Evolutionary conservation across 208 protist genomes (phyloP).

Genomic region (Acanthamoeba culbertsoni): DNA sequence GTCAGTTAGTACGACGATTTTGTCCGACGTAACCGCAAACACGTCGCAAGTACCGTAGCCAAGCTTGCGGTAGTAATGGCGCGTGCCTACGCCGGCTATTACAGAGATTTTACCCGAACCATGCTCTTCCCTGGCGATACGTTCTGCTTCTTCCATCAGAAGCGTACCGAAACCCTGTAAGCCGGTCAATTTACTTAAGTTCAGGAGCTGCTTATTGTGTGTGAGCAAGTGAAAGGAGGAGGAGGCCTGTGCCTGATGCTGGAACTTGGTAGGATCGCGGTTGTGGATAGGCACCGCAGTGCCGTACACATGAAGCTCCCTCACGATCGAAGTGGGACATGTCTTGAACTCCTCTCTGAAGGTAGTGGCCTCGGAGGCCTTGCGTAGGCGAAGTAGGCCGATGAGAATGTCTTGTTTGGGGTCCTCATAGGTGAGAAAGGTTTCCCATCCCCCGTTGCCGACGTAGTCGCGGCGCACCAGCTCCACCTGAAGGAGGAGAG

Average conservation of each 20-base stretch:
- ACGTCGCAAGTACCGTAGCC: conserved; percentile 86
- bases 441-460: conserved; percentile 91
- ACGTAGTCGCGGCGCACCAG: conserved; percentile 88
- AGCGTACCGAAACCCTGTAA: conserved; percentile 91
- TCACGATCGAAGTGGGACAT: conserved; percentile 90
- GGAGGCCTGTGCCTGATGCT: conserved; percentile 85
- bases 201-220: neutral
- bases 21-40: neutral
- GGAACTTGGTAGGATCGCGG: conserved; percentile 91
- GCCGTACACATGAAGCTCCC: conserved; percentile 96
- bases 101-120: conserved; percentile 93
- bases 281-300: conserved; percentile 82
- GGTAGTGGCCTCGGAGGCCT: conserved; percentile 78
- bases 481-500: too few relatives aligned
- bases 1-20: neutral
- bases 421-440: conserved; percentile 92
- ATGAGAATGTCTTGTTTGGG: conserved; percentile 90
- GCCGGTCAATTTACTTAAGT: neutral
- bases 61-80: conserved; percentile 95
- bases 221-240: neutral
- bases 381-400: conserved; percentile 87
- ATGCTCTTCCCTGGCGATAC: conserved; percentile 89
- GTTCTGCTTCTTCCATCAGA: conserved; percentile 95
- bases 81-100: conserved; percentile 95
- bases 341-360: conserved; percentile 91